Evolutionary conservation across 768 basidiomycete genomes (phyloP).

Genomic region (Boletus rufocinnamomeus): DNA sequence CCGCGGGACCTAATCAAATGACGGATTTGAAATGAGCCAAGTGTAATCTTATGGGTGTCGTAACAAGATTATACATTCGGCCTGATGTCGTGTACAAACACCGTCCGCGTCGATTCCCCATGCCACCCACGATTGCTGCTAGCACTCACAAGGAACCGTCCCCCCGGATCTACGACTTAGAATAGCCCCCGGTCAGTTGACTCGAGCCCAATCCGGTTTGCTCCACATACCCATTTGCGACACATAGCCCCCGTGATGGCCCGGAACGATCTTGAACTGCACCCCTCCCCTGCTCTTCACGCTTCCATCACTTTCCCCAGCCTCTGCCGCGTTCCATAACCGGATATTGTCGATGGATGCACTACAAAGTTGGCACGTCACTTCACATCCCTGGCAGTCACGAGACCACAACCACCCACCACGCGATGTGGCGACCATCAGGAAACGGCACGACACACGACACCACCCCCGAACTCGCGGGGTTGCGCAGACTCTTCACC

Average conservation of each 20-base stretch:
- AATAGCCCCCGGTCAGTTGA: conserved; percentile 27
- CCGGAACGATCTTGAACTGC: conserved; percentile 93
- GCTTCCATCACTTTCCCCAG: conserved; percentile 62
- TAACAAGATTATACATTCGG: conserved; percentile 37
- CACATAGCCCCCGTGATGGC: conserved; percentile 92
- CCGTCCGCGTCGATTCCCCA: conserved; percentile 86
- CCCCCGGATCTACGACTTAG: conserved; percentile 82
- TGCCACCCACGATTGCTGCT: conserved; percentile 95
- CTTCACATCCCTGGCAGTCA: conserved; percentile 21
- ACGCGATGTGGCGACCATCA: conserved; percentile 88
- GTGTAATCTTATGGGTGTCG: conserved; percentile 32
- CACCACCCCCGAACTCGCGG: conserved; percentile 85
- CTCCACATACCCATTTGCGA: conserved; percentile 83
- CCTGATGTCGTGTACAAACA: conserved; percentile 90
- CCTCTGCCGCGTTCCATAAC: conserved; percentile 88
- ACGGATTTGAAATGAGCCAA: conserved; percentile 34
- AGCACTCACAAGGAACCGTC: conserved; percentile 84
- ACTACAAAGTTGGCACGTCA: conserved; percentile 42
- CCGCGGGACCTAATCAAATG: conserved; percentile 37
- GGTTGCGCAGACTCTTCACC: conserved; percentile 82
- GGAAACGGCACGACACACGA: conserved; percentile 91
- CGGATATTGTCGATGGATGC: conserved; percentile 93
- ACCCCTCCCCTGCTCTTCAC: conserved; percentile 67
- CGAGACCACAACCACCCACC: conserved; percentile 50
- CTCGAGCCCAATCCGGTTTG: conserved; percentile 13